A percentile compares a stretch with the other conserved stretches of the same genome.
phyloP scores from a whole-genome alignment of 768 basidiomycete genomes.

The Tremella mesenterica region DNA sequence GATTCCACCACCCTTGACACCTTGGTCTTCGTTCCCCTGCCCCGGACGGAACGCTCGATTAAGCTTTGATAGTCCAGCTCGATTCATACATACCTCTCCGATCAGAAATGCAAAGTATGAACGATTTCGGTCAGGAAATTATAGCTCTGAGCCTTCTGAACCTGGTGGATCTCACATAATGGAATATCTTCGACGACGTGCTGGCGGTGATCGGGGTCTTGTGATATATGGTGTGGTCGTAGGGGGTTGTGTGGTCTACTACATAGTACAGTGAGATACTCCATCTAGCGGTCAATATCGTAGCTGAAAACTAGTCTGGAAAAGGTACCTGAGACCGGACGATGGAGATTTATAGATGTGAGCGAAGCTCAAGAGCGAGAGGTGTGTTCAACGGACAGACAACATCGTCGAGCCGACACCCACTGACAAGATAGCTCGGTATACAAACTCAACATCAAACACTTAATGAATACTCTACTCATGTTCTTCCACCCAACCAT shows the following conservation, averaged over 20 bases:
- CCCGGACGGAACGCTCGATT: no score
- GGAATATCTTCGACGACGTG: slow-evolving; percentile 19
- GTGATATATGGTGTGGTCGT: slow-evolving; percentile 34
- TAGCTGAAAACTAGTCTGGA: slow-evolving; percentile 56
- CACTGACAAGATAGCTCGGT: slow-evolving; percentile 25
- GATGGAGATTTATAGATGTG: slow-evolving; percentile 82
- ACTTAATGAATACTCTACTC: slow-evolving; percentile 51
- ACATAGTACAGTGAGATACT: slow-evolving; percentile 35
- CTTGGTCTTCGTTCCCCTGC: no score
- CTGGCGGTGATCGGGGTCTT: slow-evolving; percentile 39
- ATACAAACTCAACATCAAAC: slow-evolving; percentile 47
- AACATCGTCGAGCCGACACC: not conserved
- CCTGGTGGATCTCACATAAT: slow-evolving; percentile 5
- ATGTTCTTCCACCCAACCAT: slow-evolving; percentile 60
- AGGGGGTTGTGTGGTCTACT: slow-evolving; percentile 34
- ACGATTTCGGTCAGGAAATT: no score
- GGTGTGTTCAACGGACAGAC: slow-evolving; percentile 46
- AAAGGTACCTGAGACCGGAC: slow-evolving; percentile 72
- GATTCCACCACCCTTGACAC: no score
- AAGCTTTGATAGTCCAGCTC: no score
- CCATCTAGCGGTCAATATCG: not conserved
- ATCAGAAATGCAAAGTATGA: no score
- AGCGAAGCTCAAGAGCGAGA: slow-evolving; percentile 54
- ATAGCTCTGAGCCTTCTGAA: no score
- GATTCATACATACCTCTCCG: no score